Base-by-base conservation (phyloP, 345 rosid genomes). In the Linum tenue region DNA sequence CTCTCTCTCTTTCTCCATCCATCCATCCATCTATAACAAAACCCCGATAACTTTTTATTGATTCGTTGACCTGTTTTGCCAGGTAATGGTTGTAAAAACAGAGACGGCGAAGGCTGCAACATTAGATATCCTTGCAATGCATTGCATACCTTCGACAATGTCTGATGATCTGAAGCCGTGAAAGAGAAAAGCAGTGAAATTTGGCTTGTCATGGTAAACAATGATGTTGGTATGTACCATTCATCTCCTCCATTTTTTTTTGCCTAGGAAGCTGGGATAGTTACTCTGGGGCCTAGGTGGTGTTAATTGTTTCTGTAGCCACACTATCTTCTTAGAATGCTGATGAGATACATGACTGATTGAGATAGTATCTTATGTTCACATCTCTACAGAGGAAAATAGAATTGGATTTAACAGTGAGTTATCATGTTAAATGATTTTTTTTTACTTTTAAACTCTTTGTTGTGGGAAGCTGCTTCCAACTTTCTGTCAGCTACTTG, bases 101-200 rank as follows among this genome's bases (percentile, higher is more conserved):
- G 75, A 82, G 72, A 85, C 82, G n/a, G 92, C 96, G 48, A 87
- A 81, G 79, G 95, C 83, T 15, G 85, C 89, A 15, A 87, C 98
- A 12, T 72, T 73, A 38, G 96, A 87, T 83, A 87, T 89, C 57
- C 85, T 92, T 37, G 70, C 86, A 3, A 89, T 88, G 15, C 98
- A 92, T 69, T 83, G 95, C 75, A 89, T 92, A 78, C 90, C 95
- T 64, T 83, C 91, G 44, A 87, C 96, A 14, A 78, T 87, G 85
- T 92, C 96, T 40, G 91, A 81, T 71, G 95, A 92, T 79, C 95
- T 92, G 67, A 89, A 81, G 75, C 73, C 79, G 39, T 83, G 77
- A 82, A 62, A 41, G 66, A 65, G 50, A 62, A 38, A 48, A 48
- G 53, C 14, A 5, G 9, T 48, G 53, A 48, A 9, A 7, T 15